Evolutionary conservation across 2,329 filamentous ascomycete species (phyloP).

Genomic region (Arthrinium puccinioides): DNA sequence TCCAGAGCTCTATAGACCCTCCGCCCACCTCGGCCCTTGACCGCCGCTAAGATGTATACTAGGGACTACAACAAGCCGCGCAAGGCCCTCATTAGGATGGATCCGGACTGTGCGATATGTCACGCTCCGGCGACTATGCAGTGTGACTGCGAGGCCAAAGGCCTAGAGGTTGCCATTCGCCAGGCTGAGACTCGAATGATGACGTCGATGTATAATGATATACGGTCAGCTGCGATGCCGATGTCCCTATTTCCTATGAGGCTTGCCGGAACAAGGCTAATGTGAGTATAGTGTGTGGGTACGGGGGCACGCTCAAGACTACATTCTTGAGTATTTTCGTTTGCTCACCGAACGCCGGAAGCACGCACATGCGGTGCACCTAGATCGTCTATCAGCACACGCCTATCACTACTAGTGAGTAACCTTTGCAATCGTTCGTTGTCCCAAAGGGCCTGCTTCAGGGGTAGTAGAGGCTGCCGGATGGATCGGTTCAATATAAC

Average conservation of each 20-base stretch:
- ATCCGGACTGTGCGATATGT: conserved; percentile 64
- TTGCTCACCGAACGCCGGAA: conserved; percentile 55
- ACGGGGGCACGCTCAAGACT: conserved; percentile 57
- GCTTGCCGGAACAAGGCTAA: conserved; percentile 13
- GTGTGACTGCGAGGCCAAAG: conserved; percentile 61
- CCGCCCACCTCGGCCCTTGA: conserved; percentile 19
- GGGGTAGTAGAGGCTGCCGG: too few species aligned
- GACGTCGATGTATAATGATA: conserved; percentile 54
- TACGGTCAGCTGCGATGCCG: conserved; percentile 44
- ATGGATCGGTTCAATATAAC: too few species aligned
- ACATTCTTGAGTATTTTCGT: conserved; percentile 59
- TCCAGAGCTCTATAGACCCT: conserved; percentile 17
- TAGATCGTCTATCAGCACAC: conserved; percentile 48
- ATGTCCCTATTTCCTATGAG: background rate
- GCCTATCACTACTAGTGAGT: conserved; percentile 55
- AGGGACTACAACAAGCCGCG: conserved; percentile 22
- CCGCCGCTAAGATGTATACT: conserved; percentile 43
- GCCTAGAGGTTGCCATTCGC: conserved; percentile 53
- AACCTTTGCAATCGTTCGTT: too few species aligned
- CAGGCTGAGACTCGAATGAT: conserved; percentile 60
- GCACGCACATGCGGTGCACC: conserved; percentile 44
- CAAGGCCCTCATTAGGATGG: conserved; percentile 53
- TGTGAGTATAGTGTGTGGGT: conserved; percentile 48
- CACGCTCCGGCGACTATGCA: conserved; percentile 47
- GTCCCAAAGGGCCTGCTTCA: too few species aligned